Evolutionary conservation across 2,329 filamentous ascomycete genomes (phyloP).

Genomic region (Pseudonectria buxi): DNA sequence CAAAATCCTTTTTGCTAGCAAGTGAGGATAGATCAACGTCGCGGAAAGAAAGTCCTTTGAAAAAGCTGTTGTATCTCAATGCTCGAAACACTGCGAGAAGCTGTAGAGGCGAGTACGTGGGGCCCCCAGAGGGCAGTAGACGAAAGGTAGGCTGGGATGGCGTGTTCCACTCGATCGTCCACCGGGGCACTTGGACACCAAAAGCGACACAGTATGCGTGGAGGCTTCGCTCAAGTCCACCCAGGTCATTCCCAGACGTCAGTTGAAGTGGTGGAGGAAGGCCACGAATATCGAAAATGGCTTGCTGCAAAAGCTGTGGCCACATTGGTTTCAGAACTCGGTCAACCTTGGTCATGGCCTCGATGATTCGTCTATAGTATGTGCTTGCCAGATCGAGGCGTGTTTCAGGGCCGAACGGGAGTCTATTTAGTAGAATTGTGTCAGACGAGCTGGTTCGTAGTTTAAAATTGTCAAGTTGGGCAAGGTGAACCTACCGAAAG

Average conservation of each 20-base stretch:
- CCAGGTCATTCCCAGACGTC: constrained; percentile 48
- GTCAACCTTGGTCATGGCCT: constrained; percentile 47
- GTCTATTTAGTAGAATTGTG: constrained; percentile 19
- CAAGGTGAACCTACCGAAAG: constrained; percentile 49
- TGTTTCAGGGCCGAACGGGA: constrained; percentile 36
- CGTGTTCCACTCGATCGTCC: constrained; percentile 41
- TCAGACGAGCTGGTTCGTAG: constrained; percentile 6
- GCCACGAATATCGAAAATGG: constrained; percentile 46
- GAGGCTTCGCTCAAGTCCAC: constrained; percentile 47
- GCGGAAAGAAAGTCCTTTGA: constrained; percentile 50
- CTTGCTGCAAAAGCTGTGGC: constrained; percentile 48
- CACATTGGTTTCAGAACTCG: constrained; percentile 51
- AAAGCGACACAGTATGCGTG: constrained; percentile 50
- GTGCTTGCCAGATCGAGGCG: constrained; percentile 47
- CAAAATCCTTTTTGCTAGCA: constrained; percentile 35
- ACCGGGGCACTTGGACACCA: constrained; percentile 41
- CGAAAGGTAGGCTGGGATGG: constrained; percentile 46
- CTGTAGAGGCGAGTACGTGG: constrained; percentile 42
- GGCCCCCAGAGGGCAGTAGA: constrained; percentile 36
- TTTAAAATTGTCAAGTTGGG: background rate
- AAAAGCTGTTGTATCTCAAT: constrained; percentile 52
- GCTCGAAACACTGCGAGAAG: constrained; percentile 51
- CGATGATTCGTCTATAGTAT: constrained; percentile 47
- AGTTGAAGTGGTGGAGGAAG: constrained; percentile 47
- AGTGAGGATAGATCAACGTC: constrained; percentile 42